Evolutionary conservation across 2,329 filamentous ascomycete species (phyloP).

Genomic region (Whalleya microplaca): DNA sequence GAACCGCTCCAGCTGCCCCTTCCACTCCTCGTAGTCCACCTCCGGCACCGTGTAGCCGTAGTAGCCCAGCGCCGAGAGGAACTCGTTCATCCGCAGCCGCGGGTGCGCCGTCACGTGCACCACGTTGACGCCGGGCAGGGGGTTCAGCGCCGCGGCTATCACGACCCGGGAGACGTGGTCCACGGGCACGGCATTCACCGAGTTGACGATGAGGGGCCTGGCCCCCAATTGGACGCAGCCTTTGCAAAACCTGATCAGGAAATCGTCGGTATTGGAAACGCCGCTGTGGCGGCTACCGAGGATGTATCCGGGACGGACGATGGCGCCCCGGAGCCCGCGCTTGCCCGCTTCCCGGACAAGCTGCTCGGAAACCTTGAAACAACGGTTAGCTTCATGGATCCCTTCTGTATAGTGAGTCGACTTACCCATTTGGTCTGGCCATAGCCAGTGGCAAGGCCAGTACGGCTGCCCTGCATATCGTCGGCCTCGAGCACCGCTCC

Average conservation of each 20-base stretch:
- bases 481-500: slow-evolving; percentile 74
- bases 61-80: slow-evolving; percentile 67
- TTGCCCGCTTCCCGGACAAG: slow-evolving; percentile 78
- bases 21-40: slow-evolving; percentile 72
- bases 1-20: slow-evolving; percentile 65
- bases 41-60: slow-evolving; percentile 75
- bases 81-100: slow-evolving; percentile 76
- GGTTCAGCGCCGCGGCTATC: slow-evolving; percentile 68
- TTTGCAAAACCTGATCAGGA: slow-evolving; percentile 84
- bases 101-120: slow-evolving; percentile 82
- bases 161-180: slow-evolving; percentile 64
- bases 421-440: slow-evolving; percentile 79
- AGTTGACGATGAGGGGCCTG: slow-evolving; percentile 80
- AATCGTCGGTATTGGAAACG: slow-evolving; percentile 82
- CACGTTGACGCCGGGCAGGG: slow-evolving; percentile 57
- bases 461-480: slow-evolving; percentile 75
- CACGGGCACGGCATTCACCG: slow-evolving; percentile 86
- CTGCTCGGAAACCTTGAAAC: slow-evolving; percentile 57
- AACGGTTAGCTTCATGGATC: too few species aligned
- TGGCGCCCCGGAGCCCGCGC: slow-evolving; percentile 73
- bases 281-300: slow-evolving; percentile 73
- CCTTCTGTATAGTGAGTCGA: too few species aligned
- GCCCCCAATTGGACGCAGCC: slow-evolving; percentile 79
- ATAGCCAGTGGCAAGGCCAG: slow-evolving; percentile 82
- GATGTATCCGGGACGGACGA: slow-evolving; percentile 85